Evolutionary conservation across 768 basidiomycete species (phyloP).

Genomic region (Leccinum broughii): DNA sequence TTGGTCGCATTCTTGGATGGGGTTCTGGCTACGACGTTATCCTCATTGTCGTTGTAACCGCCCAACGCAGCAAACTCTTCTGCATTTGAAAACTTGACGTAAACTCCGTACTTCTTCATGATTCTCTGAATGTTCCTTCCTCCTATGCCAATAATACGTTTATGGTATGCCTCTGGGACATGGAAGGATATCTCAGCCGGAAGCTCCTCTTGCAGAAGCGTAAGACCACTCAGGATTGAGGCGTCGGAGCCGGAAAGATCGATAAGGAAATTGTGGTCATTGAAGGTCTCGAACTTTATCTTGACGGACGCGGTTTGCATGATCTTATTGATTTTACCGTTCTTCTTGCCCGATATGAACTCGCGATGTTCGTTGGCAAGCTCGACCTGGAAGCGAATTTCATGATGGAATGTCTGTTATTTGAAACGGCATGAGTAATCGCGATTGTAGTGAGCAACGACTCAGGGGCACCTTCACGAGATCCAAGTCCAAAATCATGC

Average conservation of each 20-base stretch:
- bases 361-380: conserved; percentile 97
- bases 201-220: conserved; percentile 93
- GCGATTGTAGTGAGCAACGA: neutral
- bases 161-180: conserved; percentile 97
- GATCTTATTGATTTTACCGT: conserved; percentile 99
- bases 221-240: conserved; percentile 85
- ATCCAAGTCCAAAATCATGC: conserved; percentile 87
- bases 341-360: conserved; percentile 99
- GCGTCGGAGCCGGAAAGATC: conserved; percentile 84
- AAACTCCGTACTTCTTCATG: conserved; percentile 99
- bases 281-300: conserved; percentile 99
- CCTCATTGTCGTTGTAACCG: conserved; percentile 95
- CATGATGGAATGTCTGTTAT: conserved; percentile 85
- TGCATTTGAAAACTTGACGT: conserved; percentile 98
- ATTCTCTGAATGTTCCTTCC: conserved; percentile 98
- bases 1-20: conserved; percentile 97
- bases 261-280: conserved; percentile 93
- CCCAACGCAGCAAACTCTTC: conserved; percentile 95
- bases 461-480: conserved; percentile 71
- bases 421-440: neutral
- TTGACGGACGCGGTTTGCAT: conserved; percentile 97
- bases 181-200: conserved; percentile 99
- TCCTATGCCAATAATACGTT: conserved; percentile 97
- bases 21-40: conserved; percentile 97
- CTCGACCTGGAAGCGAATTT: conserved; percentile 98